These are phyloP conservation scores for Bolboschoenoplectus hybrid DNA, from an alignment of 202 grass and related monocot genomes.

Conservation along the genomic window DNA sequence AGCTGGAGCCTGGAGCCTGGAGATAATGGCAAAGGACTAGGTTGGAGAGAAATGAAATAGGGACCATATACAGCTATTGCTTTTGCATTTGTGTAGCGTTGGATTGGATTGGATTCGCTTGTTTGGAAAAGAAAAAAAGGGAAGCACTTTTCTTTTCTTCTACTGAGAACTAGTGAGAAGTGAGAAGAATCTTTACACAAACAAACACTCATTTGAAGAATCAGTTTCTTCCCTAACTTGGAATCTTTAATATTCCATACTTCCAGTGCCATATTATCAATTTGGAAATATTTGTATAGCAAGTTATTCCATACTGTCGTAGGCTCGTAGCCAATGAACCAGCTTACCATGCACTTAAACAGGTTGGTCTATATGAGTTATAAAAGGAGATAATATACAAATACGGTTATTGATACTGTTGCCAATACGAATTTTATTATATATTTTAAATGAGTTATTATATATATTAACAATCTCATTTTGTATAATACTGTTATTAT, in stretches of 20 bases:
- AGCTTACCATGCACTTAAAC: not conserved
- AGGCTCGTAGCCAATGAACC: not conserved
- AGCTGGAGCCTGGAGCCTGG: not conserved
- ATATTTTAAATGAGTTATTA: no score
- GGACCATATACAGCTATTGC: not conserved
- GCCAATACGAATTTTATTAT: no score
- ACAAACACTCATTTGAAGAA: constrained; percentile 13
- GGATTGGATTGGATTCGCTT: constrained; percentile 29
- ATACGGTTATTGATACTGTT: no score
- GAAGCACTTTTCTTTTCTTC: constrained; percentile 35
- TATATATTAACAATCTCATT: no score
- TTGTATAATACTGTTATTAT: no score
- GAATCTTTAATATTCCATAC: not conserved
- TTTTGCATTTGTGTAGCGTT: not conserved
- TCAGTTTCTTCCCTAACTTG: not conserved
- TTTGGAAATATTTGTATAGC: not conserved
- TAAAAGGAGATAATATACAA: no score
- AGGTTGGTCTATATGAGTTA: no score
- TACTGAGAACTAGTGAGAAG: not conserved
- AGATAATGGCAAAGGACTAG: not conserved
- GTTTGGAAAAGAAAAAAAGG: not conserved
- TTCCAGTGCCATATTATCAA: not conserved
- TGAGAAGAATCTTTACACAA: constrained; percentile 14
- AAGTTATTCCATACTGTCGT: not conserved
- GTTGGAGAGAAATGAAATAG: not conserved